These are phyloP conservation scores for Penicillium robsamsonii DNA, from an alignment of 495 filamentous ascomycete genomes.

Conservation along the genomic window DNA sequence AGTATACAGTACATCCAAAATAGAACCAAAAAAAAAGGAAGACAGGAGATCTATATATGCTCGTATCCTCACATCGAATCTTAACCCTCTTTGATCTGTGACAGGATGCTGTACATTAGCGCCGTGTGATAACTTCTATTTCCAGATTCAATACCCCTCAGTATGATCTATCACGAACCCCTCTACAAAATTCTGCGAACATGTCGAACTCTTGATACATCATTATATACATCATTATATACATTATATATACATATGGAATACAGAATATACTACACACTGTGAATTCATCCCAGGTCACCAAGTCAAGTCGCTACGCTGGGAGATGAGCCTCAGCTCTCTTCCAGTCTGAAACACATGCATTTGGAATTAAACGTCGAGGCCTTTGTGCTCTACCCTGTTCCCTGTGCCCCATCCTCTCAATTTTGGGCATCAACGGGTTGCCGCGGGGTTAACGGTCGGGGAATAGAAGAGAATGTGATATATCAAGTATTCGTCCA, in stretches of 20 bases:
- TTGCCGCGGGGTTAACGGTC: not conserved
- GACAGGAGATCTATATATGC: not conserved
- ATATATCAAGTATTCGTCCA: slow-evolving; percentile 3
- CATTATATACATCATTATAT: too few relatives aligned
- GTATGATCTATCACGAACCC: slow-evolving; percentile 6
- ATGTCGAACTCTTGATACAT: not conserved
- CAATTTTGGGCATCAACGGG: not conserved
- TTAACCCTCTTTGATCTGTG: slow-evolving; percentile 1
- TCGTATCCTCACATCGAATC: not conserved
- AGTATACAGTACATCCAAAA: not conserved
- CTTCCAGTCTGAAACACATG: not conserved
- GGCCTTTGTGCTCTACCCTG: not conserved
- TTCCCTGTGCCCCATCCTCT: not conserved
- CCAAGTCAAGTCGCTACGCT: not conserved
- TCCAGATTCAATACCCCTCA: slow-evolving; percentile 18
- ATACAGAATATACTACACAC: not conserved
- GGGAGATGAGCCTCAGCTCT: slow-evolving; percentile 2
- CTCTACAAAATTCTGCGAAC: slow-evolving; percentile 5
- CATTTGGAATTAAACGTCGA: not conserved
- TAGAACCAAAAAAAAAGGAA: not conserved
- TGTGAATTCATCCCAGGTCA: not conserved
- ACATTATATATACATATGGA: too few relatives aligned
- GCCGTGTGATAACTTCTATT: slow-evolving; percentile 22
- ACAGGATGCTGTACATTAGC: slow-evolving; percentile 15
- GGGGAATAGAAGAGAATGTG: not conserved